Evolutionary conservation across 2,329 filamentous ascomycete species (phyloP).

Genomic region (Microcyclospora pomicola): DNA sequence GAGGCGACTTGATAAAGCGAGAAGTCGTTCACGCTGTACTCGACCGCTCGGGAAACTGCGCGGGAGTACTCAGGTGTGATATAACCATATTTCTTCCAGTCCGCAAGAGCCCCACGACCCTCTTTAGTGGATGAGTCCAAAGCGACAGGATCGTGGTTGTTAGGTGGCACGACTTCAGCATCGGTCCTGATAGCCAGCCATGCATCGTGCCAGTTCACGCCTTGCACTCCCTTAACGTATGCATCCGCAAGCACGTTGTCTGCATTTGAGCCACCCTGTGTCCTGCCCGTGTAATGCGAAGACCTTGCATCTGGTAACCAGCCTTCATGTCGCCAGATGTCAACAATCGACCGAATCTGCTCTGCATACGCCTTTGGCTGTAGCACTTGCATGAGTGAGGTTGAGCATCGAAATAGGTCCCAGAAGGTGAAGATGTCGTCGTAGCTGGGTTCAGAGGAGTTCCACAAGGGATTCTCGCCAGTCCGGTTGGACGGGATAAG

Average conservation of each 20-base stretch:
- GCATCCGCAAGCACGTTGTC: slow-evolving; percentile 61
- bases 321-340: slow-evolving; percentile 51
- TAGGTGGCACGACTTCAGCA: slow-evolving; percentile 48
- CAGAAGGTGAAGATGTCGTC: slow-evolving; percentile 61
- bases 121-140: slow-evolving; percentile 50
- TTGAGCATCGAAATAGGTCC: slow-evolving; percentile 50
- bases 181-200: slow-evolving; percentile 50
- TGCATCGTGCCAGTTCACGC: slow-evolving; percentile 50
- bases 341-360: slow-evolving; percentile 51
- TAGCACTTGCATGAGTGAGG: slow-evolving; percentile 49
- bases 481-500: slow-evolving; percentile 56
- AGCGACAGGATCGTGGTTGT: slow-evolving; percentile 43
- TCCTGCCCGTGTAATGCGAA: slow-evolving; percentile 53
- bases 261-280: slow-evolving; percentile 54
- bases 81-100: slow-evolving; percentile 51
- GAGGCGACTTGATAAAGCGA: slow-evolving; percentile 49
- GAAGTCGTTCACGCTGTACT: slow-evolving; percentile 58
- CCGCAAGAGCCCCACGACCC: slow-evolving; percentile 51
- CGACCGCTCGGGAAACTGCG: slow-evolving; percentile 51
- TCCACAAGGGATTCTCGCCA: slow-evolving; percentile 54
- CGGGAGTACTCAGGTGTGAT: slow-evolving; percentile 48
- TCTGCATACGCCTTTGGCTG: slow-evolving; percentile 50
- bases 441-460: slow-evolving; percentile 52
- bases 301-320: slow-evolving; percentile 57
- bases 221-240: slow-evolving; percentile 52